Evolutionary conservation across 1,139 yeast species (phyloP).

Genomic region (Geotrichum phurueaensis): DNA sequence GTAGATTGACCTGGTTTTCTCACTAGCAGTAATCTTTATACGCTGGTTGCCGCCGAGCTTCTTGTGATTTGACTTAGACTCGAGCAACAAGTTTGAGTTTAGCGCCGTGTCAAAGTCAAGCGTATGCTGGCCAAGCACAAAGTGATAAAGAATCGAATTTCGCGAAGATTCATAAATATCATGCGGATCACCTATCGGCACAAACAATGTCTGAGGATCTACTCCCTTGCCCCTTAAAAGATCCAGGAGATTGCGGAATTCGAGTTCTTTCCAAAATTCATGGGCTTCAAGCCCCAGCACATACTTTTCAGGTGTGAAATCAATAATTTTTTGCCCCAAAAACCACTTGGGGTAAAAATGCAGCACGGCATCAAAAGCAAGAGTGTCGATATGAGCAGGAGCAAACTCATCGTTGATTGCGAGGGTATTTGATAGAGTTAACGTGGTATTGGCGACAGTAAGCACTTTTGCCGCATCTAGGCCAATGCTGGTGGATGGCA

Average conservation of each 20-base stretch:
- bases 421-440: conserved; percentile 21
- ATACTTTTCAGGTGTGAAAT: conserved; percentile 66
- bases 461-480: conserved; percentile 28
- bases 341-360: conserved; percentile 47
- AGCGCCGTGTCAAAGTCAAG: conserved; percentile 39
- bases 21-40: conserved; percentile 35
- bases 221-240: conserved; percentile 51
- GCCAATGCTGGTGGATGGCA: conserved; percentile 22
- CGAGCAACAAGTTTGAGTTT: conserved; percentile 10
- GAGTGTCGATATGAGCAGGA: conserved; percentile 41
- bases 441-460: conserved; percentile 27
- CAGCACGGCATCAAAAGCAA: conserved; percentile 55
- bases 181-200: conserved; percentile 33
- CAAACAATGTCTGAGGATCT: conserved; percentile 53
- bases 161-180: conserved; percentile 29
- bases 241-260: conserved; percentile 52
- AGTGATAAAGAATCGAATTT: conserved; percentile 58
- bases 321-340: conserved; percentile 25
- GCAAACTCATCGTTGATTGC: conserved; percentile 24
- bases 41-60: conserved; percentile 46
- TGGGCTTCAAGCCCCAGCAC: conserved; percentile 65
- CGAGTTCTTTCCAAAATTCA: conserved; percentile 62
- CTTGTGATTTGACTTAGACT: conserved; percentile 16
- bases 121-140: conserved; percentile 48
- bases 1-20: conserved; percentile 35